These are phyloP conservation scores for Metschnikowia picachoensis DNA, from an alignment of 805 yeast genomes.

Conservation along the genomic window DNA sequence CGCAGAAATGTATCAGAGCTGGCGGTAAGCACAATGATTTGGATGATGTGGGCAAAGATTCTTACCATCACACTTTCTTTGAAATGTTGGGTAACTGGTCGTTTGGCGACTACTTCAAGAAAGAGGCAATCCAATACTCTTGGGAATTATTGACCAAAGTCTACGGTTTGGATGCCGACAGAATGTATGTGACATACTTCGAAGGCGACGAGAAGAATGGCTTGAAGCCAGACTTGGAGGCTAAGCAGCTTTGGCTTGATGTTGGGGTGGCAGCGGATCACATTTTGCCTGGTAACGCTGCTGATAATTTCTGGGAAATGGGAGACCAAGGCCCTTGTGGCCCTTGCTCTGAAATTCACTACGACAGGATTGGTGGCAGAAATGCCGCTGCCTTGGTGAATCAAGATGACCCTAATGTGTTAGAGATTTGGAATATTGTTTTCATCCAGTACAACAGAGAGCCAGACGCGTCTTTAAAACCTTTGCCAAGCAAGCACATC, in stretches of 20 bases:
- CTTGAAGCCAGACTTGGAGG: constrained; percentile 90
- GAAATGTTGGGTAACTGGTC: constrained; percentile 99
- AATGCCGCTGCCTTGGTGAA: constrained; percentile 89
- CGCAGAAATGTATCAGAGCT: constrained; percentile 98
- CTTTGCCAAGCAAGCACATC: constrained; percentile 91
- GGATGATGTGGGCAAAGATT: constrained; percentile 97
- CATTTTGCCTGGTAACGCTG: constrained; percentile 83
- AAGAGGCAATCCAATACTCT: constrained; percentile 82
- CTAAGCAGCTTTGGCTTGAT: constrained; percentile 77
- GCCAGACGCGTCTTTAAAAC: constrained; percentile 69
- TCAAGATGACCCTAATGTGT: constrained; percentile 95
- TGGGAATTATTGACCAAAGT: constrained; percentile 90
- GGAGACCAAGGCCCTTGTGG: constrained; percentile 99
- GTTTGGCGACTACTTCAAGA: constrained; percentile 96
- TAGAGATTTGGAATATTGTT: constrained; percentile 97
- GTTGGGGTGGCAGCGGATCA: constrained; percentile 91
- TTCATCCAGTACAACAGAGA: constrained; percentile 97
- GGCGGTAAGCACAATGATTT: constrained; percentile 99
- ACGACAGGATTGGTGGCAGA: constrained; percentile 97
- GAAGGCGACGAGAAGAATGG: constrained; percentile 87
- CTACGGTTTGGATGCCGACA: constrained; percentile 71
- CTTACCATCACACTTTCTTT: constrained; percentile 97
- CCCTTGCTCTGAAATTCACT: constrained; percentile 97
- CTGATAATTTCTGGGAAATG: constrained; percentile 99
- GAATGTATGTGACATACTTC: constrained; percentile 92